phyloP scores from a whole-genome alignment of 306 rosid species.

The Vigna reflexopilosa region DNA sequence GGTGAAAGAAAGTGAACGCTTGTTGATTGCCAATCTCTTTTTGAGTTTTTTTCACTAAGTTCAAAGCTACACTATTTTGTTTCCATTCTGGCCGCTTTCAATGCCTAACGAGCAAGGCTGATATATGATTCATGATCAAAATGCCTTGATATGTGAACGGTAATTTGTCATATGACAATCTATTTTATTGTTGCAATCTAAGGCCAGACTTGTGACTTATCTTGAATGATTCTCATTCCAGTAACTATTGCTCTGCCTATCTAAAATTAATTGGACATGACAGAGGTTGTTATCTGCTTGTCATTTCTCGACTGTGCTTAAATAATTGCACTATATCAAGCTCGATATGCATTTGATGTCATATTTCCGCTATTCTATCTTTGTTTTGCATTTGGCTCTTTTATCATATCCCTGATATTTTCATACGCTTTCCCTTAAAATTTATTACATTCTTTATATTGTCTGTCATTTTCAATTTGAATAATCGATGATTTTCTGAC shows the following conservation, averaged over 20 bases:
- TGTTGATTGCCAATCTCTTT: conserved; percentile 18
- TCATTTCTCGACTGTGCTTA: background rate
- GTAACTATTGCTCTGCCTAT: background rate
- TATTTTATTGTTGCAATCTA: conserved; percentile 37
- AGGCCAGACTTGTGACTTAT: background rate
- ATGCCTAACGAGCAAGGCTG: conserved; percentile 28
- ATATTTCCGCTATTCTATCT: conserved; percentile 34
- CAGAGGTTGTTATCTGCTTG: conserved; percentile 20
- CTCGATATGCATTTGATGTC: conserved; percentile 22
- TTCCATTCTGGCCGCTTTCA: conserved; percentile 32
- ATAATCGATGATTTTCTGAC: conserved; percentile 45
- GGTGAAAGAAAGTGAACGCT: conserved; percentile 16
- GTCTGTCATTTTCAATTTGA: conserved; percentile 42
- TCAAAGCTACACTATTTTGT: conserved; percentile 18
- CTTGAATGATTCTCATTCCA: conserved; percentile 32
- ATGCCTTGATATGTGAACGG: conserved; percentile 26
- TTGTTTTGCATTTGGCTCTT: conserved; percentile 25
- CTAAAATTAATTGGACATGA: conserved; percentile 31
- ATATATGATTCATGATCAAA: conserved; percentile 3
- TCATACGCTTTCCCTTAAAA: conserved; percentile 3
- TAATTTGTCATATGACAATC: background rate
- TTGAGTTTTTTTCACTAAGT: conserved; percentile 9
- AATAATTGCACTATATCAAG: conserved; percentile 16
- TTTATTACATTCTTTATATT: conserved; percentile 29
- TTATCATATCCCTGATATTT: conserved; percentile 22